These are phyloP conservation scores for Polyporus arcularius DNA, from an alignment of 768 basidiomycete genomes.

Conservation along the genomic window DNA sequence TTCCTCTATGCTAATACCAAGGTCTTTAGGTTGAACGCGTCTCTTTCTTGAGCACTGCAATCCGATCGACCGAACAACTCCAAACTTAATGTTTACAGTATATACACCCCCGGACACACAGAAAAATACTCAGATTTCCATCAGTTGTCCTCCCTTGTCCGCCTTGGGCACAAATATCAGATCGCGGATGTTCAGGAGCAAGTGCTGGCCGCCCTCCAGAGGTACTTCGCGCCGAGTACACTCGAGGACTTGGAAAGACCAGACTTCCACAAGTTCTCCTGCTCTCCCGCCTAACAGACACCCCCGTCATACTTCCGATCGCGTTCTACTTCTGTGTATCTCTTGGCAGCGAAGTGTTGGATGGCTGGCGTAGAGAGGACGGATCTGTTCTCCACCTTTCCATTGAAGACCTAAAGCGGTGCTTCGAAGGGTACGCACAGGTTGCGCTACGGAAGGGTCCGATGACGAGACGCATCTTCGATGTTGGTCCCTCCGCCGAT, in stretches of 20 bases:
- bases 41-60: no score
- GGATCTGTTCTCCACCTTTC: not conserved
- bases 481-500: no score
- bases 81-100: no score
- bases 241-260: not conserved
- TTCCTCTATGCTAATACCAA: no score
- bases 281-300: not conserved
- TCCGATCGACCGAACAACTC: no score
- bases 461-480: no score
- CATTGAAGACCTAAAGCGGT: no score
- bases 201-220: not conserved
- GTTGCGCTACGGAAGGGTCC: no score
- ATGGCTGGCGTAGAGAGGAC: not conserved
- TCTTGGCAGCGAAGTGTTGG: not conserved
- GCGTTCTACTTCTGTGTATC: not conserved
- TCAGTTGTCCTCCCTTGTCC: not conserved
- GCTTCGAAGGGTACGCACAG: no score
- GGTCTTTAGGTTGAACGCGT: no score
- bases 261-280: no score
- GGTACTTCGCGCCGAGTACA: not conserved
- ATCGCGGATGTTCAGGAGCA: not conserved
- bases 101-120: no score
- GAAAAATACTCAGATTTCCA: not conserved
- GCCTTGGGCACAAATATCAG: slow-evolving; percentile 1
- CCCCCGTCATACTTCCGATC: not conserved